Conservation (phyloP, 192 early-diverging fungal species). For the Phycomyces blakesleeanus region DNA sequence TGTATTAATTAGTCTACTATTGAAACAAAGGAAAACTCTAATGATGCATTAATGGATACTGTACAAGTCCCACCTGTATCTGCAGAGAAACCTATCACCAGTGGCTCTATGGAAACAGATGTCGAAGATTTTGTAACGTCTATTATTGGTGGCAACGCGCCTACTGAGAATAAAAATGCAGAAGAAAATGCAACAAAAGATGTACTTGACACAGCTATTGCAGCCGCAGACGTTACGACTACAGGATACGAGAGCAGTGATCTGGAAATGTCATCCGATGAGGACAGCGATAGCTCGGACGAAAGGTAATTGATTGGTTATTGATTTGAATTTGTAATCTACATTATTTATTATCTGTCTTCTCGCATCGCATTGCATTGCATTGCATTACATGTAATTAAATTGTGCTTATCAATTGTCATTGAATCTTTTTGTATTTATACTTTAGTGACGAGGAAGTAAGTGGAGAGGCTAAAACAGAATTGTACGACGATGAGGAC, state of each 20-base stretch:
- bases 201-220: conserved; percentile 34
- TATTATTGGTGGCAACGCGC: background rate
- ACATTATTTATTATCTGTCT: background rate
- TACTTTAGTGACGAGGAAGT: conserved; percentile 7
- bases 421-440: background rate
- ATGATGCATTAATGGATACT: background rate
- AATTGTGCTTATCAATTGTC: too few relatives aligned
- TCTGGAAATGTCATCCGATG: conserved; percentile 37
- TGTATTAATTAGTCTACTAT: too few relatives aligned
- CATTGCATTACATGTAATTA: too few relatives aligned
- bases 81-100: background rate
- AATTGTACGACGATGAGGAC: conserved; percentile 33
- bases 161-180: background rate
- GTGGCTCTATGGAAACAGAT: too few relatives aligned
- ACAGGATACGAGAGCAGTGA: conserved; percentile 45
- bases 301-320: background rate
- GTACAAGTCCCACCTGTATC: background rate
- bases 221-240: conserved; percentile 3
- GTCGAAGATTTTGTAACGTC: too few relatives aligned
- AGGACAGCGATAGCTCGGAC: conserved; percentile 13
- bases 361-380: background rate
- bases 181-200: conserved; percentile 12
- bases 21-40: conserved; percentile 1
- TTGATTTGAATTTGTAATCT: background rate
- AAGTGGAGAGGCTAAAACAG: background rate